Base-by-base conservation (phyloP, 2,329 filamentous ascomycete species). In the Fusarium sp. region DNA sequence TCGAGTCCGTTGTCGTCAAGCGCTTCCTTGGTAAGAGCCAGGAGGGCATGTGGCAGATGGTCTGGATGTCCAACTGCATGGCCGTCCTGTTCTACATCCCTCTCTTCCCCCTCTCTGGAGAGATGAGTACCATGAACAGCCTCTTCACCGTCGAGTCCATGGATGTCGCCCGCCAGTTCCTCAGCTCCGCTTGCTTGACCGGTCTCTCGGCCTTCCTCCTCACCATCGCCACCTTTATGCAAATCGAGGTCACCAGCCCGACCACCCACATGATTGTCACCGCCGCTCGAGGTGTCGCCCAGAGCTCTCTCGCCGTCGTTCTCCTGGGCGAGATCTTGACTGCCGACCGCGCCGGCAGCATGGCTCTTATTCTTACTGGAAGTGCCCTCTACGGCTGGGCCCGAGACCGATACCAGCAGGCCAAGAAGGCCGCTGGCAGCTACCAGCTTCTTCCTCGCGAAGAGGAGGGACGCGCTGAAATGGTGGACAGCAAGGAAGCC, bases 1-100 rank as follows among this genome's bases (percentile, higher is more conserved):
- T 73, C 56, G 71, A 73, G 57, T 73, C 71, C 11, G 71, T 73
- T 39, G 71, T 73, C 27, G 71, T 73, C 15, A 73, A 73, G 64
- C 50, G 49, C 15, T 73, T 73, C 58, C 69, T 73, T 11, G 71
- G 71, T 21, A 73, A 73, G 69, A 69, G 67, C 47, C 62, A 63
- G 48, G 71, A 73, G 56, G 71, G 71, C 31, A 73, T 73, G 69
- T 73, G 71, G 71, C 71, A 73, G 67, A 73, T 73, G 71, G 71
- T 73, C 27, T 73, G 71, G 71, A 73, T 73, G 71, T 73, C 71
- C 23, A 73, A 73, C 67, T 67, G 60, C 39, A 72, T 73, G 71
- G 71, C 71, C 14, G 35, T 71, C 13, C 61, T 72, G 39, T 73
- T 73, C 56, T 73, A 73, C 17, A 58, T 72, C 17, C 71, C 71